phyloP scores from a whole-genome alignment of 768 basidiomycete genomes.

The Pulveroboletus sp. region DNA sequence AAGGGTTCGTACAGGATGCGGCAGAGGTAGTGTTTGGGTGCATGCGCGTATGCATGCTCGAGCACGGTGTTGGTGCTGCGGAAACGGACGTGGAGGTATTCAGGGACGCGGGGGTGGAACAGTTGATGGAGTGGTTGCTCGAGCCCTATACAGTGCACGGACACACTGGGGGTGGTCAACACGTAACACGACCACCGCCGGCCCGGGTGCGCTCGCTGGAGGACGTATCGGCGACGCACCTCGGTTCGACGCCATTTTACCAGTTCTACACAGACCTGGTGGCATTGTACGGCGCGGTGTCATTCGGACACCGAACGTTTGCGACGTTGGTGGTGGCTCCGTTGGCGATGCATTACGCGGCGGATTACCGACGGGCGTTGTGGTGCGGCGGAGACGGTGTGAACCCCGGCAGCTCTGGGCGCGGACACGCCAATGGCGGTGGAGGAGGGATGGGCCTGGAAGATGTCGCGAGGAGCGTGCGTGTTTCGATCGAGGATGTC shows the following conservation, averaged over 20 bases:
- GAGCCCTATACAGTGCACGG: conserved; percentile 42
- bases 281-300: conserved; percentile 85
- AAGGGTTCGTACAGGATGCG: conserved; percentile 24
- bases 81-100: conserved; percentile 58
- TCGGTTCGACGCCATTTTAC: conserved; percentile 77
- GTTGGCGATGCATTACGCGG: conserved; percentile 66
- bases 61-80: conserved; percentile 54
- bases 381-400: conserved; percentile 66
- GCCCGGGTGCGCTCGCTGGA: conserved; percentile 39
- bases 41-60: conserved; percentile 96
- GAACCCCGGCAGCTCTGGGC: neutral
- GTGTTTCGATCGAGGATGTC: conserved; percentile 46
- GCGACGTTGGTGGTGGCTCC: conserved; percentile 72
- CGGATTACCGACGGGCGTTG: conserved; percentile 79
- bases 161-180: neutral
- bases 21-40: conserved; percentile 58
- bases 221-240: conserved; percentile 48
- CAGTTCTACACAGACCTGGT: conserved; percentile 93
- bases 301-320: conserved; percentile 78
- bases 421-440: neutral
- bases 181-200: neutral
- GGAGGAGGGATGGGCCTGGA: neutral
- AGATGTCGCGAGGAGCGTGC: conserved; percentile 49
- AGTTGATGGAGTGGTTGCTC: conserved; percentile 57
- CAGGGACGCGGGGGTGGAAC: conserved; percentile 61